Percentiles rank a stretch among this genome's conserved stretches.
These are phyloP conservation scores for Yarrowia yakushimensis DNA, from an alignment of 805 yeast species.

Conservation along the genomic window DNA sequence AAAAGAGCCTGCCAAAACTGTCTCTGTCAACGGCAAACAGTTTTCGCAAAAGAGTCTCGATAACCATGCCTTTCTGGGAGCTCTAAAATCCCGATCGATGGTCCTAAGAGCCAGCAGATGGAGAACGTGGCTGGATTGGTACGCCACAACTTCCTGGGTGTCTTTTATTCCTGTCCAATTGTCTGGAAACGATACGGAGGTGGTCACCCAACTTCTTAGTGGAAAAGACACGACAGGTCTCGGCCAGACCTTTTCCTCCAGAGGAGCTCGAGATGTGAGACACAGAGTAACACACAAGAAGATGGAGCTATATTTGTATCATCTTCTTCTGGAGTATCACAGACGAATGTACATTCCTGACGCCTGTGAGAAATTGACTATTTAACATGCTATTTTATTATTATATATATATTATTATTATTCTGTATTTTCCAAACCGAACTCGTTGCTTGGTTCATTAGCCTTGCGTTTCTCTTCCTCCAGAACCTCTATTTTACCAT, in stretches of 20 bases:
- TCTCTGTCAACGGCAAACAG: neutral
- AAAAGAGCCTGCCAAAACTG: neutral
- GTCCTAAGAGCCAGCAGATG: neutral
- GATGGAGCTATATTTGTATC: neutral
- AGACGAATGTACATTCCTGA: neutral
- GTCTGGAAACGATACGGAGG: neutral
- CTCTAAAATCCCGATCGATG: neutral
- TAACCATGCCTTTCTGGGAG: constrained; percentile 3
- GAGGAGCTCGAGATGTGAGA: neutral
- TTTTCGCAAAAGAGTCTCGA: neutral
- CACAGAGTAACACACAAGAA: neutral
- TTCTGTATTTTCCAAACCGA: too few species aligned
- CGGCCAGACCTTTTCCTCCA: neutral
- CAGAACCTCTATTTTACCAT: neutral
- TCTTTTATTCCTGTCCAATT: neutral
- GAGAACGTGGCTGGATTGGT: constrained; percentile 5
- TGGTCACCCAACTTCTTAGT: neutral
- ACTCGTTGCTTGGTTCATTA: neutral
- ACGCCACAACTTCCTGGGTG: neutral
- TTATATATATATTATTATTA: too few species aligned
- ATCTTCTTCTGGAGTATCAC: constrained; percentile 4
- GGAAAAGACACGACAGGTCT: neutral
- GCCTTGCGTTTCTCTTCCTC: neutral
- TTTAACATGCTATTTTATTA: too few species aligned
- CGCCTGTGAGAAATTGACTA: neutral